Percentiles rank a stretch among this genome's conserved stretches.
phyloP scores from a whole-genome alignment of 805 yeast genomes.

The Lipomyces starkeyi region DNA sequence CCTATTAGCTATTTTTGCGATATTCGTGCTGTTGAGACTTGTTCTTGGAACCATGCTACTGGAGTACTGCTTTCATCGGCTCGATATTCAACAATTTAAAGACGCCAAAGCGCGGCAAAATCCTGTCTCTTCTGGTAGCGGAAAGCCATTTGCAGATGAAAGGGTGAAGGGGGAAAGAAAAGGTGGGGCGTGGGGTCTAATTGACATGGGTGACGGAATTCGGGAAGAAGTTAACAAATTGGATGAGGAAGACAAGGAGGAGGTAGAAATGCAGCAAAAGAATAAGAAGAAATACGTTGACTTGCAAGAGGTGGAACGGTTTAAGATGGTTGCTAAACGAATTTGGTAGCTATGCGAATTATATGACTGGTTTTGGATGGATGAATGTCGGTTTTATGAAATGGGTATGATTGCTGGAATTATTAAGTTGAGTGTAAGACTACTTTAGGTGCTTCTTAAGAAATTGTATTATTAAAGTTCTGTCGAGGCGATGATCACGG shows the following conservation, averaged over 20 bases:
- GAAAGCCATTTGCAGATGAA: constrained; percentile 41
- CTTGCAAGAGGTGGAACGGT: constrained; percentile 61
- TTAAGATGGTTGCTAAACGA: constrained; percentile 75
- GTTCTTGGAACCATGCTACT: constrained; percentile 24
- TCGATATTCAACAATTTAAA: constrained; percentile 6
- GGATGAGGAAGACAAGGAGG: constrained; percentile 38
- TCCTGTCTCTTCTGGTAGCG: constrained; percentile 4
- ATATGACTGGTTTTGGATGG: background rate
- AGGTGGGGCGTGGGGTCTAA: constrained; percentile 36
- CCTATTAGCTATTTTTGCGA: constrained; percentile 10
- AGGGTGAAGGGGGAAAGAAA: constrained; percentile 38
- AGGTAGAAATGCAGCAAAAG: constrained; percentile 37
- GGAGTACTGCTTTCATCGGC: constrained; percentile 27
- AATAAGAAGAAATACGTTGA: constrained; percentile 40
- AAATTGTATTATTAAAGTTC: background rate
- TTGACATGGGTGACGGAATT: constrained; percentile 32
- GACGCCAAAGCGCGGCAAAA: constrained; percentile 11
- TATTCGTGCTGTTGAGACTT: constrained; percentile 26
- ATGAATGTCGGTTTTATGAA: background rate
- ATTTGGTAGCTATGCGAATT: constrained; percentile 60
- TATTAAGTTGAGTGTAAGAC: background rate
- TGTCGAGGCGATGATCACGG: too few species aligned
- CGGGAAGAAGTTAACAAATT: constrained; percentile 37
- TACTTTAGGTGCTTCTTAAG: background rate
- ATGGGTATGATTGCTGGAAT: background rate